These are phyloP conservation scores for Hypoxylon trugodes DNA, from an alignment of 495 filamentous ascomycete genomes.

Conservation along the genomic window DNA sequence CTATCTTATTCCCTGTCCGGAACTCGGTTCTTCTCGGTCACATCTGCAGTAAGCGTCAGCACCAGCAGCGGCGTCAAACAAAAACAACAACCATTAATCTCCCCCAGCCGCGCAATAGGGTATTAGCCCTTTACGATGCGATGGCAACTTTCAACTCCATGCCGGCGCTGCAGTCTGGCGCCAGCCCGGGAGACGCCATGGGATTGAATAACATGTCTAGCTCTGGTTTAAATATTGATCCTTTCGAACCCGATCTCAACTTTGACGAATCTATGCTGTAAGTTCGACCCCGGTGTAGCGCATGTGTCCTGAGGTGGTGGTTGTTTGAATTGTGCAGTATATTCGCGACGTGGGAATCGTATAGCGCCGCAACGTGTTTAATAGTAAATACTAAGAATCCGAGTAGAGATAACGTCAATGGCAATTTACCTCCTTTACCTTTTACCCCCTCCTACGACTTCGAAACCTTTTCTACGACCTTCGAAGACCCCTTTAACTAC, in stretches of 20 bases:
- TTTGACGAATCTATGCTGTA: conserved; percentile 60
- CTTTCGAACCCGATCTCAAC: conserved; percentile 50
- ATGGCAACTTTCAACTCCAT: conserved; percentile 61
- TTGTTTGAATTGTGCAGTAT: background rate
- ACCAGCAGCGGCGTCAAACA: background rate
- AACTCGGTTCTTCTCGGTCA: no score
- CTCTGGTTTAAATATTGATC: conserved; percentile 46
- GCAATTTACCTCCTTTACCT: conserved; percentile 53
- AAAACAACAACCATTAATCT: background rate
- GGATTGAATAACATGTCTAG: conserved; percentile 43
- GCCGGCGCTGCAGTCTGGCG: conserved; percentile 50
- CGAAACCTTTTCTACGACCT: conserved; percentile 63
- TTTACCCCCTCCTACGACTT: conserved; percentile 66
- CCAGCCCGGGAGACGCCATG: conserved; percentile 51
- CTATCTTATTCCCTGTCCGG: no score
- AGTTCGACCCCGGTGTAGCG: conserved; percentile 32
- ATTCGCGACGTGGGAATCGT: background rate
- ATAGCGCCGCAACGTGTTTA: conserved; percentile 6
- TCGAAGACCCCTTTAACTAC: conserved; percentile 74
- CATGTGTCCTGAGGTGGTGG: conserved; percentile 4
- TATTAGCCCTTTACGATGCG: conserved; percentile 49
- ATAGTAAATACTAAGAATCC: conserved; percentile 24
- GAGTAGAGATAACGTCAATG: conserved; percentile 53
- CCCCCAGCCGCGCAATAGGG: conserved; percentile 19
- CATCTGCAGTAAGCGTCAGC: conserved; percentile 18